Conservation (phyloP, 2,329 filamentous ascomycete genomes). For the Penicillium brevicompactum region DNA sequence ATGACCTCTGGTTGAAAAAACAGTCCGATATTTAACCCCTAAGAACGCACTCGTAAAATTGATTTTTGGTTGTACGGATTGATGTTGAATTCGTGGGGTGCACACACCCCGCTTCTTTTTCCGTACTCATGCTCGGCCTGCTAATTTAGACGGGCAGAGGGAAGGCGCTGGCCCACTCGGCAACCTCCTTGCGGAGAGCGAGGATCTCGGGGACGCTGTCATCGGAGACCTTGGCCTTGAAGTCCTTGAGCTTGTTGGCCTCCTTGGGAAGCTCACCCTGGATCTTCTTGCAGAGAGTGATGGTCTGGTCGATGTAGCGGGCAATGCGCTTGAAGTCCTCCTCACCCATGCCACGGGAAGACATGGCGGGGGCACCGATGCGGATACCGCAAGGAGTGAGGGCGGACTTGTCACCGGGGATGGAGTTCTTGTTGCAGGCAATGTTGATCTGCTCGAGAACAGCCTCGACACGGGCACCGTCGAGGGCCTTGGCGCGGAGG, state of each 20-base stretch:
- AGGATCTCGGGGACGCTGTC: conserved; percentile 82
- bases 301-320: conserved; percentile 81
- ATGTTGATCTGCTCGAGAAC: conserved; percentile 98
- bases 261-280: conserved; percentile 87
- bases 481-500: conserved; percentile 83
- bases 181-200: conserved; percentile 84
- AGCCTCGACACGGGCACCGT: conserved; percentile 90
- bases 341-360: conserved; percentile 87
- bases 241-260: conserved; percentile 99
- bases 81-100: conserved; percentile 40
- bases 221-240: conserved; percentile 85
- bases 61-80: conserved; percentile 34
- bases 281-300: conserved; percentile 88
- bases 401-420: conserved; percentile 95
- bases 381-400: conserved; percentile 92
- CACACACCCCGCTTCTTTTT: conserved; percentile 16
- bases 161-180: conserved; percentile 83
- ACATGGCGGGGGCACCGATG: conserved; percentile 97
- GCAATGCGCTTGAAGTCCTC: conserved; percentile 91
- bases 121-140: not conserved
- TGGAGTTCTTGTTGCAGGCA: conserved; percentile 99
- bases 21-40: conserved; percentile 41
- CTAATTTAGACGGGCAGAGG: conserved; percentile 68
- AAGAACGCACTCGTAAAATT: conserved; percentile 33
- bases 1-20: conserved; percentile 45